Evolutionary conservation across 495 filamentous ascomycete genomes (phyloP), one percentile per base, ranked within the genome.

Genomic region (Durotheca rogersii): DNA sequence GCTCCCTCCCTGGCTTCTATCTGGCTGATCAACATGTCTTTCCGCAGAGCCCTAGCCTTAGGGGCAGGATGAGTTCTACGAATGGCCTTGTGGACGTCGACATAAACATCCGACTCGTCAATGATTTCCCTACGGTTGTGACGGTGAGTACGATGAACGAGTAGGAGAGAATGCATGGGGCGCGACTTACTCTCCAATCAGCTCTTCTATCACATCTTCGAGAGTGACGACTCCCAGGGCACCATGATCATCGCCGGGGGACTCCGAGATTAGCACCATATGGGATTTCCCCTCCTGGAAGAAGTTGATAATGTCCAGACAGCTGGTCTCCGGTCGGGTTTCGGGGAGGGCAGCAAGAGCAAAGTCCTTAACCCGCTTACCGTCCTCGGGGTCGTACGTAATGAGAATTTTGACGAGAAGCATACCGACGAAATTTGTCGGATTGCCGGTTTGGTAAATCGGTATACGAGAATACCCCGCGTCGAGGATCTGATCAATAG

Each of bases 221-320:
- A 98, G 72, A 0, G 93, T 98, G 7, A 97, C 88, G 1, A 98
- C 93, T 16, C 93, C 93, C 11, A 96, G 72, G 1, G 91, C 89
- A 29, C 93, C 93, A 50, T 86, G 82, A 61, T 94, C 84, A 52
- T 94, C 86, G 9, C 93, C 90, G 1, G 93, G 93, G 48, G 76
- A 83, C 56, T 95, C 87, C 5, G 90, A 95, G 7, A 96, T 91
- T 18, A 98, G 77, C 7, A 97, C 92, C 94, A 98, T 97, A 68
- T 98, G 93, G 7, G 90, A 95, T 66, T 97, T 97, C 41, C 93
- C 93, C 71, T 98, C 92, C 66, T 98, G 93, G 72, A 98, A 98
- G 71, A 95, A 98, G 72, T 98, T 98, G 66, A 98, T 86, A 55
- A 97, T 98, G 64, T 98, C 93, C 32, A 98, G 72, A 65, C 93